Evolutionary conservation across 176 grass and related monocot genomes (phyloP).

Genomic region (Phragmites australis): DNA sequence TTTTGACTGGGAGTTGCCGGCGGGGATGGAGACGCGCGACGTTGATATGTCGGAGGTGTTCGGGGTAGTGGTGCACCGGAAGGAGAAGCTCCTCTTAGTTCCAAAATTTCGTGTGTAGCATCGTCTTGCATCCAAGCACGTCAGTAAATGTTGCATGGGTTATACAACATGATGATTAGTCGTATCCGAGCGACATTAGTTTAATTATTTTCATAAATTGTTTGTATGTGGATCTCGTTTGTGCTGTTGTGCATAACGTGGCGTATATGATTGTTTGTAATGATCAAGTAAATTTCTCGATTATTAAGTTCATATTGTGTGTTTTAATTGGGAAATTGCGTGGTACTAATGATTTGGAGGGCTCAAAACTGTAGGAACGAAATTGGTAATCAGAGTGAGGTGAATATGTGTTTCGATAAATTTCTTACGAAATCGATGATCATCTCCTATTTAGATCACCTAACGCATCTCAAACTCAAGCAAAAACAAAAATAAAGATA

Average conservation of each 20-base stretch:
- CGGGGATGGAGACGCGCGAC: background rate
- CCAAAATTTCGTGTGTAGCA: slow-evolving; percentile 16
- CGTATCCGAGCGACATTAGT: background rate
- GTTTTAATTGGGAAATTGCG: too few species aligned
- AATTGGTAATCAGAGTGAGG: too few species aligned
- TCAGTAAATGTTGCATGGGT: background rate
- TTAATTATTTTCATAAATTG: background rate
- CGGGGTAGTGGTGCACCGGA: slow-evolving; percentile 34
- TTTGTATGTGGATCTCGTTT: background rate
- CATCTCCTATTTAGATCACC: too few species aligned
- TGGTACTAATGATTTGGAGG: too few species aligned
- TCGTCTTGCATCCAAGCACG: background rate
- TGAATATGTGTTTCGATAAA: too few species aligned
- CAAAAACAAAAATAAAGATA: too few species aligned
- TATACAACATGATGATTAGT: background rate
- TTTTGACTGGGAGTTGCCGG: slow-evolving; percentile 9
- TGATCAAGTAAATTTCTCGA: too few species aligned
- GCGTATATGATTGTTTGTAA: background rate
- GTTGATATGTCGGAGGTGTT: slow-evolving; percentile 50
- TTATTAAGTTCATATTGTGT: too few species aligned
- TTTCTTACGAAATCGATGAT: too few species aligned
- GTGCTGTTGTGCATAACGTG: background rate
- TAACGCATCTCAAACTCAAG: too few species aligned
- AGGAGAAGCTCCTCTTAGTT: slow-evolving; percentile 33
- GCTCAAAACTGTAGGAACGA: too few species aligned